phyloP scores from a whole-genome alignment of 2,329 filamentous ascomycete species.

The Xylariaceae sp. region DNA sequence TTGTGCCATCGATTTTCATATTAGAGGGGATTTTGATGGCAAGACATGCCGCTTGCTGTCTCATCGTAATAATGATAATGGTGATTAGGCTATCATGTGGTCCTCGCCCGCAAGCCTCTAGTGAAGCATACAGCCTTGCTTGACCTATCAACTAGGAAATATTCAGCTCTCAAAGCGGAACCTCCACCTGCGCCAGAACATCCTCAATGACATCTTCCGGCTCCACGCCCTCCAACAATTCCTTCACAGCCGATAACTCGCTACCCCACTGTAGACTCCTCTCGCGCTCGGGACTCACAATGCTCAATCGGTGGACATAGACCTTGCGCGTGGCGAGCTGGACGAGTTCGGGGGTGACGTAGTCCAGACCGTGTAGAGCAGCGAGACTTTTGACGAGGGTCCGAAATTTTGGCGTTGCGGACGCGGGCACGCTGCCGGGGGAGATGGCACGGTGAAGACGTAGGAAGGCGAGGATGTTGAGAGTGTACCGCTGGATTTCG shows the following conservation, averaged over 20 bases:
- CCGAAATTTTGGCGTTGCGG: constrained; percentile 73
- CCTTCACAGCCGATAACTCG: constrained; percentile 63
- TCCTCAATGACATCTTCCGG: constrained; percentile 63
- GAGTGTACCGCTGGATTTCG: constrained; percentile 77
- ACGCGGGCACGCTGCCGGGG: constrained; percentile 67
- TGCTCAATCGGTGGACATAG: constrained; percentile 76
- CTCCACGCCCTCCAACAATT: constrained; percentile 58
- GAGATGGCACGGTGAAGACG: constrained; percentile 80
- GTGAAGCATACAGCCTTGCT: no score
- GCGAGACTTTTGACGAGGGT: constrained; percentile 69
- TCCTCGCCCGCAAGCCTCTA: no score
- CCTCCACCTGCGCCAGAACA: constrained; percentile 54
- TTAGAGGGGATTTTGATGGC: no score
- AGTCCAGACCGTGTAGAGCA: constrained; percentile 74
- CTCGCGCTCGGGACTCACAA: constrained; percentile 67
- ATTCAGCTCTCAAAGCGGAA: constrained; percentile 41
- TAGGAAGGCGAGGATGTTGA: constrained; percentile 84
- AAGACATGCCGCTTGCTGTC: no score
- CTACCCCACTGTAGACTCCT: constrained; percentile 94
- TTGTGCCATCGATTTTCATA: no score
- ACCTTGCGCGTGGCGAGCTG: constrained; percentile 79
- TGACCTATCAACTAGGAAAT: background rate
- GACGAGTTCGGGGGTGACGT: constrained; percentile 79
- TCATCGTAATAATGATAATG: no score
- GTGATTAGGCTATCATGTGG: no score